Base-by-base conservation (phyloP, 2,329 filamentous ascomycete genomes). In the Fusarium tupiense region DNA sequence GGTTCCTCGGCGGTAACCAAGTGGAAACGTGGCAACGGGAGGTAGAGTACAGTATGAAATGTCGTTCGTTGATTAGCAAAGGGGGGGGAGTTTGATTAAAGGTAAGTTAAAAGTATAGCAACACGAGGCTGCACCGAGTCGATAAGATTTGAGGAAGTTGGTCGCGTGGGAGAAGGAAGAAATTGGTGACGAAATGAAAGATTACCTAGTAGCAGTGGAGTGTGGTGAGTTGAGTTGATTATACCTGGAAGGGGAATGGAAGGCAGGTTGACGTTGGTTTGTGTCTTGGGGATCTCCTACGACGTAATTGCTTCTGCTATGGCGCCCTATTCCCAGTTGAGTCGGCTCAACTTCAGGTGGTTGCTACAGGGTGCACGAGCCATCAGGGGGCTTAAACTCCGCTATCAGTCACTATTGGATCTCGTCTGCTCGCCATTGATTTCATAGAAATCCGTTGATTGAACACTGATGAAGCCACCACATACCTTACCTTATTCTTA, bases 21-120 rank as follows among this genome's bases (percentile, higher is more conserved):
- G 73, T 72, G 76, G 76, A 77, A 77, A 78, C 72, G 76, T 77
- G 76, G 76, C 73, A 74, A 74, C 60, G 64, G 49, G 46, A 57
- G 43, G 50, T 47, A 47, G 24, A 37, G 43, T 50, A 35, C 43
- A 35, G 56, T 59, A 50, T 69, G 67, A 57, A 69, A 69, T 64
- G 64, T 61, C 49, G 62, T 41, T 43, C 41, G 62, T 49, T 46
- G 24, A 61, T 67, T 70, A 67, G 50, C 38, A 37, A 59, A 29
- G 57, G 46, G 72, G 43, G 60, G 29, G 19, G 33, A 63, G 49
- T 64, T 62, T 71, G 68, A 73, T 66, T 59, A 60, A 50, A 66
- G 67, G 41, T 54, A 24, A 38, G 61, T 54, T 52, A 59, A 61
- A 24, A 61, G 64, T 53, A 72, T 59, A 50, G 53, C 50, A 57